phyloP scores from a whole-genome alignment of 2,329 filamentous ascomycete genomes.

The Westerdykella sp. region DNA sequence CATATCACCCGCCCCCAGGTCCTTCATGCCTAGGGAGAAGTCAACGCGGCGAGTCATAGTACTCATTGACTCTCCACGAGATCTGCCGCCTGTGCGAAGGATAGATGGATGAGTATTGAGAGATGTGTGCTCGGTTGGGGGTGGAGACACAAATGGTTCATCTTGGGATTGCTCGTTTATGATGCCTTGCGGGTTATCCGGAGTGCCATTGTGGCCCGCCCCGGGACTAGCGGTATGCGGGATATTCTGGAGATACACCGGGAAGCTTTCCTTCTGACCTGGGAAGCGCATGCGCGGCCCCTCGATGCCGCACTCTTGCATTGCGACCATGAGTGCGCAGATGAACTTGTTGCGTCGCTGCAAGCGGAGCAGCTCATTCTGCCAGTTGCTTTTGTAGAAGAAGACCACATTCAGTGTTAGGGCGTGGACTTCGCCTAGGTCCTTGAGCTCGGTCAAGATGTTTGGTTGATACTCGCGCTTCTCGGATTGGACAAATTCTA shows the following conservation, averaged over 20 bases:
- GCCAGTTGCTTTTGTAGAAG: conserved; percentile 96
- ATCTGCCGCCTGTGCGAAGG: conserved; percentile 46
- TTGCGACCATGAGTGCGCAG: conserved; percentile 79
- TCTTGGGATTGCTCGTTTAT: conserved; percentile 32
- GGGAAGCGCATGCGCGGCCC: conserved; percentile 69
- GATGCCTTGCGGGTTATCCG: conserved; percentile 42
- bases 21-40: conserved; percentile 63
- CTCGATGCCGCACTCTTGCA: conserved; percentile 79
- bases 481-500: conserved; percentile 76
- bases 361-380: conserved; percentile 86
- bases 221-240: conserved; percentile 42
- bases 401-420: conserved; percentile 89
- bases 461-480: conserved; percentile 85
- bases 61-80: conserved; percentile 52
- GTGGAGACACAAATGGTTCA: conserved; percentile 39
- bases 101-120: conserved; percentile 45
- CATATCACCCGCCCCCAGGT: conserved; percentile 52
- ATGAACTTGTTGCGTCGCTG: conserved; percentile 92
- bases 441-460: conserved; percentile 76
- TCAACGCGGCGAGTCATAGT: conserved; percentile 59
- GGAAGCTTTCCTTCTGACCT: conserved; percentile 60
- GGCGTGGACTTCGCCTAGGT: conserved; percentile 74
- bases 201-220: conserved; percentile 38
- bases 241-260: conserved; percentile 56
- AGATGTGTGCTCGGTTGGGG: conserved; percentile 9